These are phyloP conservation scores for Trifolium dubium DNA, from an alignment of 306 rosid species.

Conservation along the genomic window DNA sequence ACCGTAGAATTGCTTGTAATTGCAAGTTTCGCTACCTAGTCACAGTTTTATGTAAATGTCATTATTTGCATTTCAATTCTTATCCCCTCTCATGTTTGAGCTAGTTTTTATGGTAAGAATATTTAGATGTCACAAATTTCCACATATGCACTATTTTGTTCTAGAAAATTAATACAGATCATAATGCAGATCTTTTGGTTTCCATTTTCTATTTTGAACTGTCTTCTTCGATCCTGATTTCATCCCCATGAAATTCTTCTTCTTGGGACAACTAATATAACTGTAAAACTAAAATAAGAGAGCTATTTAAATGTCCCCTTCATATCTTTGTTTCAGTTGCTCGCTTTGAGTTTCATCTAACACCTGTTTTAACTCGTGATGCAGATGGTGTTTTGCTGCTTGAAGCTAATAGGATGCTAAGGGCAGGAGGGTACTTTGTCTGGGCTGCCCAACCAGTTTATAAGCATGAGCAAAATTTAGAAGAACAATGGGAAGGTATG, in stretches of 20 bases:
- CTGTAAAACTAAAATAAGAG: constrained; percentile 24
- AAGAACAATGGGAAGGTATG: constrained; percentile 95
- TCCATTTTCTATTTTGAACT: constrained; percentile 1
- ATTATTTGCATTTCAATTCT: constrained; percentile 11
- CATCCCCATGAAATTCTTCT: constrained; percentile 30
- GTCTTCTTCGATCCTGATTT: constrained; percentile 25
- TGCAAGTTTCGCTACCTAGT: background rate
- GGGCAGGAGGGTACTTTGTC: constrained; percentile 95
- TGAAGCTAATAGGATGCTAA: constrained; percentile 91
- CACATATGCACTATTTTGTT: constrained; percentile 5
- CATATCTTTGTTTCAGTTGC: constrained; percentile 3
- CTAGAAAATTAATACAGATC: constrained; percentile 10
- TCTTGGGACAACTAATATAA: constrained; percentile 6
- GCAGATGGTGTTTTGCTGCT: constrained; percentile 90
- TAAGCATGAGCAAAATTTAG: constrained; percentile 85
- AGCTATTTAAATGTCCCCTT: constrained; percentile 18
- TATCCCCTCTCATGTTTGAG: constrained; percentile 7
- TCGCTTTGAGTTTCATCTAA: constrained; percentile 40
- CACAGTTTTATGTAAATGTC: background rate
- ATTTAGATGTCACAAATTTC: constrained; percentile 18
- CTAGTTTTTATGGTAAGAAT: constrained; percentile 10
- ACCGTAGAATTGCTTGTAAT: constrained; percentile 8
- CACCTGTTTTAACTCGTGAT: constrained; percentile 41
- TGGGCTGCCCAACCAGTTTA: constrained; percentile 99
- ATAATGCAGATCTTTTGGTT: constrained; percentile 11